These are phyloP conservation scores for Talaromyces stipitatus DNA, from an alignment of 495 filamentous ascomycete species.

Conservation along the genomic window DNA sequence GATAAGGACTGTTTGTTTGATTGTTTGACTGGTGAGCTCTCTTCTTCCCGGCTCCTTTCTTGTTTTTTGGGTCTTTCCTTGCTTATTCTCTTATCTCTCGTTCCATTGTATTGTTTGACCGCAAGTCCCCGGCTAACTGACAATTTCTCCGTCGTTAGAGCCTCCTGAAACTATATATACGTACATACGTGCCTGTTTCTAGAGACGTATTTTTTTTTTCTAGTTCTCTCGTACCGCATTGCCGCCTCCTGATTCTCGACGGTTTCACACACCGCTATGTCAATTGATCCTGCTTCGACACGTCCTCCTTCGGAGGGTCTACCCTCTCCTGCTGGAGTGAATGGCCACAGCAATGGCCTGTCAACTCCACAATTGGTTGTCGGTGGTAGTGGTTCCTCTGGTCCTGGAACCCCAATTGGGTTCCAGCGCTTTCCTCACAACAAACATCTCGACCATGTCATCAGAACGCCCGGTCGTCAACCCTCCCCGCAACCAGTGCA, in stretches of 20 bases:
- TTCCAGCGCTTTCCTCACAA: conserved; percentile 47
- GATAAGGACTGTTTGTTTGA: no score
- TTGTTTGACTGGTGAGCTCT: neutral
- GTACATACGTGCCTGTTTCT: neutral
- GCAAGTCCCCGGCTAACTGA: neutral
- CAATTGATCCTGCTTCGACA: conserved; percentile 25
- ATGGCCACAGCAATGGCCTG: conserved; percentile 7
- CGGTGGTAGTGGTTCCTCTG: conserved; percentile 31
- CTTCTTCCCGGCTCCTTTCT: neutral
- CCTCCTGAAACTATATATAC: neutral
- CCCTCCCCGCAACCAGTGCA: conserved; percentile 92
- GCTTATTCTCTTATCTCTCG: neutral
- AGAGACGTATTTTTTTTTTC: neutral
- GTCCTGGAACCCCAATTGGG: conserved; percentile 37
- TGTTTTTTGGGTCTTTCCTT: neutral
- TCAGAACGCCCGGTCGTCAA: conserved; percentile 49
- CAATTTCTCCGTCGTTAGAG: neutral
- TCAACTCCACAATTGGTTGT: conserved; percentile 28
- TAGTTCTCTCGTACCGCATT: neutral
- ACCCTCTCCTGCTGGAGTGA: conserved; percentile 14
- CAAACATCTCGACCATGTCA: conserved; percentile 56
- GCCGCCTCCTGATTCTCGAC: no score
- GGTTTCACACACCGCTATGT: conserved; percentile 7
- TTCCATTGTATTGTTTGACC: neutral
- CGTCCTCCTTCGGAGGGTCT: conserved; percentile 25